These are phyloP conservation scores for Trifolium pratense DNA, from an alignment of 306 rosid genomes.

Conservation along the genomic window DNA sequence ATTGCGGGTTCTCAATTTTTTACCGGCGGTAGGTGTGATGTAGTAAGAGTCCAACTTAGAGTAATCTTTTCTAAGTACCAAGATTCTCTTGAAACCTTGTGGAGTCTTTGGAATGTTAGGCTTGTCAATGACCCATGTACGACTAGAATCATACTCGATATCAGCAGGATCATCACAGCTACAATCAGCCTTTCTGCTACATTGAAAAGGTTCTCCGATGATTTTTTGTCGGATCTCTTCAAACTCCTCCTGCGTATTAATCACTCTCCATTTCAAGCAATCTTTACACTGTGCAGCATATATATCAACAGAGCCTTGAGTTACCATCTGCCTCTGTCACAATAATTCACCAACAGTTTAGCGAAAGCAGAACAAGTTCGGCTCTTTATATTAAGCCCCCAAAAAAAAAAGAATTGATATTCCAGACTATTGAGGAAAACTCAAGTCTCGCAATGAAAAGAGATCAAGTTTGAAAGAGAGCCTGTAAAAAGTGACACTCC, in stretches of 20 bases:
- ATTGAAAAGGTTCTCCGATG: constrained; percentile 62
- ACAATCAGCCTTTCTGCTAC: constrained; percentile 52
- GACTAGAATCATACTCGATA: constrained; percentile 63
- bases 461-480: background rate
- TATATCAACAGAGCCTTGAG: constrained; percentile 57
- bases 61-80: constrained; percentile 77
- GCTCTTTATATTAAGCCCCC: constrained; percentile 14
- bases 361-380: constrained; percentile 31
- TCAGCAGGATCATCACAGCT: constrained; percentile 81
- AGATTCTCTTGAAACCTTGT: constrained; percentile 67
- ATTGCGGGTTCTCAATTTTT: constrained; percentile 69
- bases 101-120: constrained; percentile 85
- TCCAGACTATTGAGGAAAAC: background rate
- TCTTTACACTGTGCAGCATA: constrained; percentile 75
- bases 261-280: constrained; percentile 88
- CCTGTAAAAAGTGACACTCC: background rate
- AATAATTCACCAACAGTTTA: constrained; percentile 43
- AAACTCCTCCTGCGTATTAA: constrained; percentile 72
- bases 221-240: constrained; percentile 73
- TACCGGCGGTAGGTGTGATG: constrained; percentile 70
- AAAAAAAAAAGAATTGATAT: background rate
- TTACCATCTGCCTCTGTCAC: constrained; percentile 44
- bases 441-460: background rate
- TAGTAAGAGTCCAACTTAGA: constrained; percentile 82
- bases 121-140: constrained; percentile 92